Conservation (phyloP, 176 grass and related monocot genomes). For the Phyllostachys edulis region DNA sequence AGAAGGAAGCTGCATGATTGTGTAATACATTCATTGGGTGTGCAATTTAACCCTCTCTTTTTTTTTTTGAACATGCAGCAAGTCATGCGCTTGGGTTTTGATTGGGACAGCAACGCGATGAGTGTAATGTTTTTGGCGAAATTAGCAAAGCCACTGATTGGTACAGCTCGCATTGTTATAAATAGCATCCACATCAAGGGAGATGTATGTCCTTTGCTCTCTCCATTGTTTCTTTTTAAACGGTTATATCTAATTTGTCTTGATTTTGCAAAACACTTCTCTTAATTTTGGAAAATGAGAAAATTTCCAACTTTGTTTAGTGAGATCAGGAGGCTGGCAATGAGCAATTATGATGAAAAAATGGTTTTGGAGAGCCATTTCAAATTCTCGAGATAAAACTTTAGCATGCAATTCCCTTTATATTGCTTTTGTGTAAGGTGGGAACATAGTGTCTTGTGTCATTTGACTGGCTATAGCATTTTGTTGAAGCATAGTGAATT, state of each 20-base stretch:
- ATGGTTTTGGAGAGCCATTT: constrained; percentile 2
- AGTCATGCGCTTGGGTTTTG: constrained; percentile 86
- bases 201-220: constrained; percentile 64
- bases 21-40: background rate
- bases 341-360: background rate
- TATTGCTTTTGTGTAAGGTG: background rate
- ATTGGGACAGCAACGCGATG: constrained; percentile 93
- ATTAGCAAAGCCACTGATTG: constrained; percentile 69
- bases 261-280: background rate
- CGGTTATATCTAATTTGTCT: background rate
- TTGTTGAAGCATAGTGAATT: background rate
- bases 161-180: constrained; percentile 81
- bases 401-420: constrained; percentile 2
- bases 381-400: background rate
- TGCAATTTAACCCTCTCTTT: background rate
- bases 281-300: constrained; percentile 1
- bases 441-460: background rate
- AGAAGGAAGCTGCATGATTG: background rate
- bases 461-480: background rate
- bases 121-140: constrained; percentile 88
- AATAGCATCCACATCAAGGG: constrained; percentile 94
- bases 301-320: background rate
- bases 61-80: constrained; percentile 53
- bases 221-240: constrained; percentile 9
- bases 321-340: background rate